Conservation (phyloP, 441 rosid genomes). For the Rhodomyrtus psidioides region DNA sequence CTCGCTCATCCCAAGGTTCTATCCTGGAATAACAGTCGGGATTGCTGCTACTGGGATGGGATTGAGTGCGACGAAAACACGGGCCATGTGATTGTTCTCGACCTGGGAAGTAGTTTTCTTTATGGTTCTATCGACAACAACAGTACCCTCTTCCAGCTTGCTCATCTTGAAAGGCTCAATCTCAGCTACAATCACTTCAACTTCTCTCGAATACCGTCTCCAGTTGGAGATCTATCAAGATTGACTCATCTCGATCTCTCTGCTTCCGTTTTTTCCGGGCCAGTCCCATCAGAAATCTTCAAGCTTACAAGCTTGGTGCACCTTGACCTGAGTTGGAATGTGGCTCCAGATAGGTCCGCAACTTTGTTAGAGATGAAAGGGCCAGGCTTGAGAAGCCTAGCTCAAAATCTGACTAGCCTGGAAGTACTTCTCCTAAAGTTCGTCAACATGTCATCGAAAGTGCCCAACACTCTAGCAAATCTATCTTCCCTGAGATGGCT, state of each 20-base stretch:
- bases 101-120: background rate
- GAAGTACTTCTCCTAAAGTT: background rate
- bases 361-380: background rate
- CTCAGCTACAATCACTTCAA: background rate
- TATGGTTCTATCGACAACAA: background rate
- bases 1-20: background rate
- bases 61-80: background rate
- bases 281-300: background rate
- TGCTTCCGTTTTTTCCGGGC: accelerated
- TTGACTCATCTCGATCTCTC: too few relatives aligned
- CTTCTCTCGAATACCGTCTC: background rate
- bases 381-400: background rate
- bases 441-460: background rate
- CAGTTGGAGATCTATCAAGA: background rate
- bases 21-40: background rate
- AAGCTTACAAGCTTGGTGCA: accelerated
- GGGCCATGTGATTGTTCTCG: background rate
- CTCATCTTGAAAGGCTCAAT: background rate
- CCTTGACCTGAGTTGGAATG: background rate
- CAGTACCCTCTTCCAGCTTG: background rate
- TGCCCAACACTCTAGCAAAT: background rate
- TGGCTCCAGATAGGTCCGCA: accelerated
- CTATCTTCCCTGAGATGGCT: background rate
- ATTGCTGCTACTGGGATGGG: background rate
- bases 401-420: background rate